Base-by-base conservation (phyloP, 305 asterid genomes). In the Lippia alba region DNA sequence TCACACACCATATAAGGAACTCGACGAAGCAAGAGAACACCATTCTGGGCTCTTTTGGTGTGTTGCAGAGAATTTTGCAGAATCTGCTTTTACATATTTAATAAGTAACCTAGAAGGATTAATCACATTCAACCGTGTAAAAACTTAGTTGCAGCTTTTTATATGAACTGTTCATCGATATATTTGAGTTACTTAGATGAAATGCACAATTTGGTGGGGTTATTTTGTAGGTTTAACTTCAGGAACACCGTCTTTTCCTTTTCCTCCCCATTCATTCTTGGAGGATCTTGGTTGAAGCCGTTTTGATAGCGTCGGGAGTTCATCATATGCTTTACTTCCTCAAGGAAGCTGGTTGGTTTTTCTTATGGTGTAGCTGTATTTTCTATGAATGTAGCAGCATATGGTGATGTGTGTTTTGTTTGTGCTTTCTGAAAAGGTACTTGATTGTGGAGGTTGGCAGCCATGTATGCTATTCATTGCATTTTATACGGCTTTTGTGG, bases 61-160 rank as follows among this genome's bases (percentile, higher is more conserved):
- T 40, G n/a, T n/a, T 73, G 66, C 78, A 20, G 75, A 69, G 54
- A 58, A 63, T 63, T 41, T 40, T n/a, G 65, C 66, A 45, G 59
- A 55, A 72, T 67, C 58, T 49, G 69, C 69, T 72, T 77, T 77
- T 46, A 39, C 69, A 61, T 67, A n/a, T 72, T 61, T 18, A 66
- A 68, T 68, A 71, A 74, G 57, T 62, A 69, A 71, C 73, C 50
- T 64, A 70, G 73, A 56, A 44, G 57, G 74, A 66, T n/a, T n/a
- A n/a, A n/a, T 71, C 67, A 20, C 56, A 33, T 54, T 62, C 48
- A 5, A 76, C 61, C 12, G 30, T 72, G 71, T 61, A 24, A 71
- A 77, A 60, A 72, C 67, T 17, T 48, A 55, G 78, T 71, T 75
- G 72, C 79, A 56, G 79, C 68, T 56, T 66, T 44, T 50, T n/a